Conservation (phyloP, 148 eudicot genomes). For the Nepenthes mirabilis region DNA sequence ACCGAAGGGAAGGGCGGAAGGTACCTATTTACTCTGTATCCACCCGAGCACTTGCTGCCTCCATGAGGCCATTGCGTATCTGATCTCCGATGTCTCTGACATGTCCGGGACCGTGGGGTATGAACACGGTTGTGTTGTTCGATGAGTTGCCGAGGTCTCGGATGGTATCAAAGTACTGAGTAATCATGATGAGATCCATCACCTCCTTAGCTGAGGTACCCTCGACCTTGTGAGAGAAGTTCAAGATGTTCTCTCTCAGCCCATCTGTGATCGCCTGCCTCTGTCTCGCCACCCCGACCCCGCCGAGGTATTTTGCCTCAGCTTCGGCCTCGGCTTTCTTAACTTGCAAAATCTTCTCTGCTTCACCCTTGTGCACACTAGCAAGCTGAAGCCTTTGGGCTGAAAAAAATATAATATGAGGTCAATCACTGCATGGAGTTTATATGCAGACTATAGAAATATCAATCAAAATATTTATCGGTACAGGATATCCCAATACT, state of each 20-base stretch:
- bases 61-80: slow-evolving; percentile 91
- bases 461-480: too few species aligned
- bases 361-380: slow-evolving; percentile 94
- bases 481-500: too few species aligned
- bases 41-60: slow-evolving; percentile 41
- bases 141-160: slow-evolving; percentile 90
- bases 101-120: slow-evolving; percentile 98
- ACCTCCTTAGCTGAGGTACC: slow-evolving; percentile 92
- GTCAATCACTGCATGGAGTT: not conserved
- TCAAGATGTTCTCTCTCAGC: slow-evolving; percentile 83
- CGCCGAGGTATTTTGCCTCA: slow-evolving; percentile 89
- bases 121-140: slow-evolving; percentile 84
- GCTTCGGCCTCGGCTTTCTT: slow-evolving; percentile 96
- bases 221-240: slow-evolving; percentile 83
- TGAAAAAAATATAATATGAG: slow-evolving; percentile 11
- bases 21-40: too few species aligned
- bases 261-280: slow-evolving; percentile 99
- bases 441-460: not conserved
- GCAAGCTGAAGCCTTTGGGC: slow-evolving; percentile 99
- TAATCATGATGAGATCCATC: slow-evolving; percentile 98
- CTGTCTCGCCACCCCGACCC: slow-evolving; percentile 96
- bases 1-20: too few species aligned
- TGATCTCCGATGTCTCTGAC: slow-evolving; percentile 84
- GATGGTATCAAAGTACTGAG: slow-evolving; percentile 93
- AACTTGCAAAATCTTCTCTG: slow-evolving; percentile 77